phyloP scores from a whole-genome alignment of 371 early-diverging fungal genomes.

The Mucor irregularis region DNA sequence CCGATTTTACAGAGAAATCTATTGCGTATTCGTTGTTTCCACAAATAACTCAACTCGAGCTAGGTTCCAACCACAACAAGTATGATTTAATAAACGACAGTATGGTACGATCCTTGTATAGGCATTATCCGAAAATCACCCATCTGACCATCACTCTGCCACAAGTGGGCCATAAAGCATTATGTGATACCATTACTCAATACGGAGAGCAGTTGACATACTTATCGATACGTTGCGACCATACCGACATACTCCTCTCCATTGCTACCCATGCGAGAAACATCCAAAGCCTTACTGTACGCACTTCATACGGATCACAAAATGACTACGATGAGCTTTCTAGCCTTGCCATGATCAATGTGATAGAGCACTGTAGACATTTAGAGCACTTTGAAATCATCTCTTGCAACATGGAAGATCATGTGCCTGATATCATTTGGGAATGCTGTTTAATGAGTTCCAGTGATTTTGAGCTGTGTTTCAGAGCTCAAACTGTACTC shows the following conservation, averaged over 20 bases:
- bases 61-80: slow-evolving; percentile 9
- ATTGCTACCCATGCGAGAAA: slow-evolving; percentile 14
- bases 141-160: slow-evolving; percentile 21
- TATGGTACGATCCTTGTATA: not conserved
- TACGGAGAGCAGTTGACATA: slow-evolving; percentile 20
- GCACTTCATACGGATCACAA: slow-evolving; percentile 5
- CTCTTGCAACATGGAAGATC: not conserved
- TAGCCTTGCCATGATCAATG: not conserved
- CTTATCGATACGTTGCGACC: slow-evolving; percentile 17
- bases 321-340: not conserved
- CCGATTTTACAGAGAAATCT: slow-evolving; percentile 30
- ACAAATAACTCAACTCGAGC: slow-evolving; percentile 8
- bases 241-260: slow-evolving; percentile 1
- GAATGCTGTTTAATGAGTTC: not conserved
- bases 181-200: slow-evolving; percentile 11
- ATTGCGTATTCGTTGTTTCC: not conserved
- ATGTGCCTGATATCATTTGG: not conserved
- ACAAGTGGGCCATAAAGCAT: slow-evolving; percentile 10
- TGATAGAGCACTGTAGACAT: not conserved
- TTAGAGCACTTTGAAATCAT: not conserved
- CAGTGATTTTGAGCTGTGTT: too few species aligned
- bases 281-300: slow-evolving; percentile 11
- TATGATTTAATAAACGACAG: not conserved
- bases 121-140: slow-evolving; percentile 14
- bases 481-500: too few species aligned